A percentile compares a stretch with the other conserved stretches of the same genome.
phyloP scores from a whole-genome alignment of 805 yeast genomes.

The Zygosaccharomyces kombuchaensis region DNA sequence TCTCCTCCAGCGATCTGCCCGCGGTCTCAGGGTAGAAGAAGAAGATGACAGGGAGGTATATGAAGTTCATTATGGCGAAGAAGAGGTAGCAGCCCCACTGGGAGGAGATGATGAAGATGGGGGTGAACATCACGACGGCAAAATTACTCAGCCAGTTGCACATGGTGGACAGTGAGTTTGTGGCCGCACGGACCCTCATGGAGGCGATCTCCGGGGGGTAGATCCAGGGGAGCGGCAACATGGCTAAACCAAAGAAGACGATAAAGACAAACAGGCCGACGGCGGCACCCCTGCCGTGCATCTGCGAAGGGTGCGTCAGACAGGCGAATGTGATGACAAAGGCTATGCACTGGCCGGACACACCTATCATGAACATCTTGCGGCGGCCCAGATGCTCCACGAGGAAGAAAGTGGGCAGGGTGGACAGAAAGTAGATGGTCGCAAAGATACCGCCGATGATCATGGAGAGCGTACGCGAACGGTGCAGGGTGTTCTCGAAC shows the following conservation, averaged over 20 bases:
- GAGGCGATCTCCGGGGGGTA: constrained; percentile 63
- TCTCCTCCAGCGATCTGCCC: constrained; percentile 69
- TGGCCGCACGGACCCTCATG: constrained; percentile 54
- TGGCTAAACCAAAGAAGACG: constrained; percentile 51
- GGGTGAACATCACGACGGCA: constrained; percentile 65
- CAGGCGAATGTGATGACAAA: constrained; percentile 49
- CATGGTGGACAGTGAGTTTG: constrained; percentile 59
- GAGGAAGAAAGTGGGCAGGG: constrained; percentile 53
- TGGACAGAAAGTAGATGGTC: constrained; percentile 52
- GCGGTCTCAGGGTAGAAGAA: constrained; percentile 75
- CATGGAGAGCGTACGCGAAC: constrained; percentile 49
- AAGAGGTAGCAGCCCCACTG: constrained; percentile 65
- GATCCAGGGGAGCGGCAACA: constrained; percentile 58
- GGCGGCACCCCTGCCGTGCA: constrained; percentile 60
- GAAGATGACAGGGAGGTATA: constrained; percentile 58
- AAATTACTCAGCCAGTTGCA: constrained; percentile 64
- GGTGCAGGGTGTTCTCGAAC: constrained; percentile 49
- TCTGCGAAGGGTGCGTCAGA: constrained; percentile 36
- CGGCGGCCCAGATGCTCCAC: constrained; percentile 68
- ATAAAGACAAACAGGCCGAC: constrained; percentile 56
- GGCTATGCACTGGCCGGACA: constrained; percentile 45
- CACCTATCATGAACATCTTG: constrained; percentile 49
- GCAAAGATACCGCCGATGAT: constrained; percentile 64
- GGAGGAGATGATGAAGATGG: constrained; percentile 47
- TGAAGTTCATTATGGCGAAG: constrained; percentile 60